Base-by-base conservation (phyloP, 495 filamentous ascomycete species). In the Podospora didyma region DNA sequence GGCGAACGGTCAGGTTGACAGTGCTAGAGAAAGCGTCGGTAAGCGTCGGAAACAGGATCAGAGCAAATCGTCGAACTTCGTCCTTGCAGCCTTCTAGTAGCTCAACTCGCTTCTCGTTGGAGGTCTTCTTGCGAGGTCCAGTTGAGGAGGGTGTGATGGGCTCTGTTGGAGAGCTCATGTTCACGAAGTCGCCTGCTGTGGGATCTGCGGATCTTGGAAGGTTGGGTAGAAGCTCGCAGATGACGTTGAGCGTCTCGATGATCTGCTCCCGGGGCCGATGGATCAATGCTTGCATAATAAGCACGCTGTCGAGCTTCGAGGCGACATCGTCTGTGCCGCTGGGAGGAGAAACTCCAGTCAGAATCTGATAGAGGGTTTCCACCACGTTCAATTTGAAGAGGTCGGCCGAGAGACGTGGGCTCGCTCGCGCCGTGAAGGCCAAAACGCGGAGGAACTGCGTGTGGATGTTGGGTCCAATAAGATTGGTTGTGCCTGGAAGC, bases 21-120 rank as follows among this genome's bases (percentile, higher is more conserved):
- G 95, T 99, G 71, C 94, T 97, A 2, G 94, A 96, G 66, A 94
- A 99, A 2, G 92, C 95, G 65, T 99, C 92, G 17, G 95, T 97
- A 37, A 99, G 76, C 16, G 95, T 99, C 4, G 95, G 95, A 57
- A 99, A 86, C n/a, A 99, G 76, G 49, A 99, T 92, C 56, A 94
- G 83, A 11, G 92, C 91, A 67, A 99, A 99, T 23, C 95, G 86
- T 64, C 88, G 89, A 24, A 97, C 81, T 69, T 97, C 87, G 10
- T 86, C 72, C 63, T 89, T 92, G 78, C 93, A 96, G 20, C 79
- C 82, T 60, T 88, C 78, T 39, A 99, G 75, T 2, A 92, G 77
- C 39, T 89, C 83, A 12, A 92, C 72, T 39, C 93, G 83, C 70
- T 89, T 91, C 54, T 90, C 87, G 52, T 91, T 89, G 3, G 82